phyloP scores from a whole-genome alignment of 2,329 filamentous ascomycete species.

The Colletotrichum kahawae region DNA sequence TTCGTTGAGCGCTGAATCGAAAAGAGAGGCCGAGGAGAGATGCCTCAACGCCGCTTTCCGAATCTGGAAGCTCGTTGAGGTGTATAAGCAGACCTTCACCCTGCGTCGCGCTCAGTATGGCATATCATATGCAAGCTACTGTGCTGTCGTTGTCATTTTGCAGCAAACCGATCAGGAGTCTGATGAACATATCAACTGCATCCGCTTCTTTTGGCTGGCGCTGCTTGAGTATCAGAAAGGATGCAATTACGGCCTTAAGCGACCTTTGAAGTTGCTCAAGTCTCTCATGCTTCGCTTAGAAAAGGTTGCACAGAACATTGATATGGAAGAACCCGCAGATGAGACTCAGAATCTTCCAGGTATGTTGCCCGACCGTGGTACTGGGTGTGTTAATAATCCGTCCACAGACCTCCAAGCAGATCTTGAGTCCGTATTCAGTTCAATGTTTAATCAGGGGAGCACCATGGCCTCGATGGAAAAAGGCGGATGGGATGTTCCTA shows the following conservation, averaged over 20 bases:
- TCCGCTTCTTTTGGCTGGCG: background rate
- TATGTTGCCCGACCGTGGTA: background rate
- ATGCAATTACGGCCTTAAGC: background rate
- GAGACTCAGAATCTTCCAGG: background rate
- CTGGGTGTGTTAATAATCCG: background rate
- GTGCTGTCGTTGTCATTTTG: background rate
- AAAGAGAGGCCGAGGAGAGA: background rate
- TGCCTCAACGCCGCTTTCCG: background rate
- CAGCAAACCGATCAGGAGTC: rapidly evolving
- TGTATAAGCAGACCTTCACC: background rate
- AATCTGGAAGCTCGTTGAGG: background rate
- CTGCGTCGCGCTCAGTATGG: background rate
- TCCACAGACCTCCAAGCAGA: background rate
- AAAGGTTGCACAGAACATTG: background rate
- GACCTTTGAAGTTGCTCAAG: background rate
- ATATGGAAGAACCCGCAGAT: background rate
- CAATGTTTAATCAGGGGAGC: background rate
- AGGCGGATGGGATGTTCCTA: background rate
- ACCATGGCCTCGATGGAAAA: background rate
- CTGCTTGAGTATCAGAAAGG: background rate
- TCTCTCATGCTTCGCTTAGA: background rate
- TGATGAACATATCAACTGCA: background rate
- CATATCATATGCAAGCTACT: background rate
- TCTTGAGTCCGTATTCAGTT: background rate
- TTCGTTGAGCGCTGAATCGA: rapidly evolving